These are phyloP conservation scores for Thelonectria olida DNA, from an alignment of 2,329 filamentous ascomycete genomes.

Conservation along the genomic window DNA sequence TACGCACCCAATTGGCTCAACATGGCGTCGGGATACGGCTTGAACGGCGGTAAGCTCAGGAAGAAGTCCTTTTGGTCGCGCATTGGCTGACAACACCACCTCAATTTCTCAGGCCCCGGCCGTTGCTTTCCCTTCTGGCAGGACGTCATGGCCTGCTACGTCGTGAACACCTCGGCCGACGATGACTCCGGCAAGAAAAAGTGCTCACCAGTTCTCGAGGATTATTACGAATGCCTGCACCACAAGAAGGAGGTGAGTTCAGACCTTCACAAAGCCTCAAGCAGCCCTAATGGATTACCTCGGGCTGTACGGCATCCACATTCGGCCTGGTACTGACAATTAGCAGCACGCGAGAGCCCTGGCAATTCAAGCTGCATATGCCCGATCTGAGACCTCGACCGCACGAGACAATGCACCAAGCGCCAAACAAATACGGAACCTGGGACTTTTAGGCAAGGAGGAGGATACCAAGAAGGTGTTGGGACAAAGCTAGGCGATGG, in stretches of 20 bases:
- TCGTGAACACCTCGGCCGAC: slow-evolving; percentile 86
- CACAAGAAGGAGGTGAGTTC: slow-evolving; percentile 94
- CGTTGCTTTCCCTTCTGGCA: slow-evolving; percentile 99
- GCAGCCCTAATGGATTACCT: not conserved
- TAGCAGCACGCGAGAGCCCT: slow-evolving; percentile 78
- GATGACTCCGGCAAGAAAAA: slow-evolving; percentile 86
- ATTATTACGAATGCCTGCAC: slow-evolving; percentile 99
- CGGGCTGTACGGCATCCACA: not conserved
- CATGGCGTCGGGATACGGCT: slow-evolving; percentile 86
- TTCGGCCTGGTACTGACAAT: slow-evolving; percentile 23
- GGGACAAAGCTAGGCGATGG: slow-evolving; percentile 42
- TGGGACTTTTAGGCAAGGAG: slow-evolving; percentile 85
- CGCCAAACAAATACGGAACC: slow-evolving; percentile 85
- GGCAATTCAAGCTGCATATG: slow-evolving; percentile 84
- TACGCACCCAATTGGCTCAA: slow-evolving; percentile 44
- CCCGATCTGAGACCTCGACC: slow-evolving; percentile 79
- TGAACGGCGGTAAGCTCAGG: slow-evolving; percentile 75
- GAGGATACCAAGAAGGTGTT: slow-evolving; percentile 76
- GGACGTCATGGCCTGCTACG: slow-evolving; percentile 97
- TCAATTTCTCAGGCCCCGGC: slow-evolving; percentile 58
- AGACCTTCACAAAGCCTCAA: not conserved
- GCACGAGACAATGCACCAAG: slow-evolving; percentile 83
- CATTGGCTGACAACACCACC: slow-evolving; percentile 35
- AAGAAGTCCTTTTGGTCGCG: not conserved
- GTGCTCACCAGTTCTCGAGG: slow-evolving; percentile 85